A percentile compares a stretch with the other conserved stretches of the same genome.
phyloP scores from a whole-genome alignment of 306 rosid species.

The Vigna reflexopilosa region DNA sequence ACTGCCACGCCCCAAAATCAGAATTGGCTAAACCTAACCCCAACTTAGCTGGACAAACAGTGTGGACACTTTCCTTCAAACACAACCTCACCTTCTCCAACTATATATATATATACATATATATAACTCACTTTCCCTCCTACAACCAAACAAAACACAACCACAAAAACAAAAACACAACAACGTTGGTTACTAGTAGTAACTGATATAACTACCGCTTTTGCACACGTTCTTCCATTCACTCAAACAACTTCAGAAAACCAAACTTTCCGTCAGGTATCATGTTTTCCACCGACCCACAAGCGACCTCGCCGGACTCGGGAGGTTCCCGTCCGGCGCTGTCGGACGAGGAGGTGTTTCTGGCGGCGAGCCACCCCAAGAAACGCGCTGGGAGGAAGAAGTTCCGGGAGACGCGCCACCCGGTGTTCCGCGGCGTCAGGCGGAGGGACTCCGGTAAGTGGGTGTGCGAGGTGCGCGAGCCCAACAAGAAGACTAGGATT shows the following conservation, averaged over 20 bases:
- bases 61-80: constrained; percentile 42
- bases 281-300: constrained; percentile 52
- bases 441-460: constrained; percentile 83
- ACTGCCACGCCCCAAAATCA: background rate
- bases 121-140: constrained; percentile 41
- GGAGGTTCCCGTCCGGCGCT: constrained; percentile 25
- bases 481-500: constrained; percentile 77
- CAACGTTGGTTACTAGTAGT: background rate
- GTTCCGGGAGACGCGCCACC: constrained; percentile 93
- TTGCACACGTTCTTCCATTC: background rate
- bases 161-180: background rate
- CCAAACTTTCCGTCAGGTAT: background rate
- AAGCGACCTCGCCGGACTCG: constrained; percentile 38
- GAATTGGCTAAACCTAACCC: background rate
- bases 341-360: constrained; percentile 59
- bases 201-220: constrained; percentile 12
- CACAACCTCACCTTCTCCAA: constrained; percentile 2
- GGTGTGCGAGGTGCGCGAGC: constrained; percentile 93
- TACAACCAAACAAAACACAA: background rate
- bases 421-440: constrained; percentile 78
- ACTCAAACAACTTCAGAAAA: background rate
- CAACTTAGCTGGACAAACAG: constrained; percentile 55
- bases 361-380: constrained; percentile 79
- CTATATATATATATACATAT: background rate
- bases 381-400: constrained; percentile 94